Evolutionary conservation across 2,329 filamentous ascomycete species (phyloP).

Genomic region (Epichloe bromicola): DNA sequence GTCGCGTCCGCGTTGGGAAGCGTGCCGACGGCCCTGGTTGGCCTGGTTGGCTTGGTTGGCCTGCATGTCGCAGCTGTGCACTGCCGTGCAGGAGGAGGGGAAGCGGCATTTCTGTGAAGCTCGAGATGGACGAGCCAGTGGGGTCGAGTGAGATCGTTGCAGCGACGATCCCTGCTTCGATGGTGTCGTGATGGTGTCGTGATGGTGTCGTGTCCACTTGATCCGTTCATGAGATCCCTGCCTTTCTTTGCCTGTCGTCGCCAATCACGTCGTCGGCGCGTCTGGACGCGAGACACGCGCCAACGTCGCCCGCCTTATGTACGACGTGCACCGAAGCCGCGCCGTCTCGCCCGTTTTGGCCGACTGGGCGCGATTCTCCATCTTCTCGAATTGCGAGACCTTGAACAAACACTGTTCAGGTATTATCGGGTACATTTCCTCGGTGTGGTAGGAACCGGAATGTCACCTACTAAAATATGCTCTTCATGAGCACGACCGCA

Average conservation of each 20-base stretch:
- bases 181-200: no score
- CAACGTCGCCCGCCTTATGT: neutral
- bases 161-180: neutral
- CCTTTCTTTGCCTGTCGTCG: no score
- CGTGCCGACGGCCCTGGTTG: conserved; percentile 8
- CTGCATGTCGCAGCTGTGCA: neutral
- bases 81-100: conserved; percentile 1
- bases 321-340: neutral
- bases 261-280: neutral
- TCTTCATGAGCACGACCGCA: neutral
- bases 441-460: no score
- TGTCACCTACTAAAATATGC: neutral
- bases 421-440: no score
- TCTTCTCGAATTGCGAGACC: no score
- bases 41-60: neutral
- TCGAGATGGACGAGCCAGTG: conserved; percentile 1
- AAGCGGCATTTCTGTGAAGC: neutral
- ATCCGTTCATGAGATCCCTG: no score
- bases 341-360: neutral
- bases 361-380: neutral
- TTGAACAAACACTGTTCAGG: no score
- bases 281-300: conserved; percentile 1
- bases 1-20: conserved; percentile 10
- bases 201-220: no score
- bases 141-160: neutral